Base-by-base conservation (phyloP, 345 rosid species). In the Brassica nigra region DNA sequence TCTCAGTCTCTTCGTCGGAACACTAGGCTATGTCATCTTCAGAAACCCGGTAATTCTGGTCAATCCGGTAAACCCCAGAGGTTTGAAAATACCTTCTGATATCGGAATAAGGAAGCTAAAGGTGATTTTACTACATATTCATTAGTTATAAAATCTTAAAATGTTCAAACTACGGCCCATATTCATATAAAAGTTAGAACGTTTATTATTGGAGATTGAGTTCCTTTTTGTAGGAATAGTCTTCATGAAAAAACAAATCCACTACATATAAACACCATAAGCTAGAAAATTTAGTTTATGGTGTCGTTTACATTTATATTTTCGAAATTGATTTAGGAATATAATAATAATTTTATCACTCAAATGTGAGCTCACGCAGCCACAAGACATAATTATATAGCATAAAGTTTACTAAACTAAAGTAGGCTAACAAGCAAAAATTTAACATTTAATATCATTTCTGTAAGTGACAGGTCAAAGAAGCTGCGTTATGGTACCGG, bases 41-140 rank as follows among this genome's bases (percentile, higher is more conserved):
- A 84, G 86, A 75, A 87, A 90, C 0, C 96, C 88, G 8, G 49
- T 87, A 1, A 93, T 93, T 55, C 82, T 93, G 5, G 97, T 90
- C 18, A 86, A 88, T 28, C 96, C 97, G 0, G 94, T 93, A 1
- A 83, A 82, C 76, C 66, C 67, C 39, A 34, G 85, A 1, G 12
- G 44, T 49, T 72, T 76, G 29, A 86, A 52, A 33, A 15, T 78
- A 23, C 80, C 90, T n/a, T 52, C 87, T 0, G 74, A 78, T n/a
- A 70, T 90, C 2, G 67, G 65, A 57, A 78, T 91, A 16, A 77
- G 81, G 30, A 89, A 84, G 85, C 84, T 92, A 7, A 75, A 78
- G 79, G 71, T 80, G 1, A 71, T 16, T 71, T 71, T 20, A 36
- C 8, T 37, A 78, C 5, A 20, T 20, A 42, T 76, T 67, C 58